Conservation (phyloP, 2,329 filamentous ascomycete genomes). For the Claviceps spartinae region DNA sequence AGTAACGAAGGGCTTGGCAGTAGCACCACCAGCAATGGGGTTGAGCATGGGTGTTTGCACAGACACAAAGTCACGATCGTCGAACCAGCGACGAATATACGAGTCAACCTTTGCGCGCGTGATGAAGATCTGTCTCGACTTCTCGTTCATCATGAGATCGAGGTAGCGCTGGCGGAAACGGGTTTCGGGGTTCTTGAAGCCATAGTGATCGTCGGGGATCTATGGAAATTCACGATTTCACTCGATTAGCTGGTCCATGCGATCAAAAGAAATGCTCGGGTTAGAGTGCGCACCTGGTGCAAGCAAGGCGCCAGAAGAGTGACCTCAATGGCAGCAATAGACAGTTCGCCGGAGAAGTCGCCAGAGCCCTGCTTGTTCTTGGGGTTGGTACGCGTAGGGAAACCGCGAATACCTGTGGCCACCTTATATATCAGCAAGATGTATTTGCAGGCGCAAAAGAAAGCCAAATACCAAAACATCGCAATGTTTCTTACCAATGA, state of each 20-base stretch:
- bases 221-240: conserved; percentile 1
- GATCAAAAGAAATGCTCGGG: not conserved
- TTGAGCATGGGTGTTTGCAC: conserved; percentile 98
- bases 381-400: conserved; percentile 54
- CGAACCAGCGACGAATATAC: conserved; percentile 81
- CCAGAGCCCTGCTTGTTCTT: conserved; percentile 78
- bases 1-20: conserved; percentile 83
- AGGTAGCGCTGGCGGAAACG: conserved; percentile 88
- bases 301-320: conserved; percentile 80
- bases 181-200: conserved; percentile 90
- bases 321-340: conserved; percentile 81
- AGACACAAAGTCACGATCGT: conserved; percentile 77
- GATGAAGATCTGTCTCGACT: conserved; percentile 68
- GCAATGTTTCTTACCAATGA: conserved; percentile 47
- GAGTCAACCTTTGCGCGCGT: conserved; percentile 77
- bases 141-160: conserved; percentile 93
- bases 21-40: conserved; percentile 86
- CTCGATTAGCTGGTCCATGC: not conserved
- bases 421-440: not conserved
- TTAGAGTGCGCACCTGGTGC: conserved; percentile 49
- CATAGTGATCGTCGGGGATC: conserved; percentile 73
- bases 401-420: conserved; percentile 16
- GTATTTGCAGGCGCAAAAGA: not conserved
- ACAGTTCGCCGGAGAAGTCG: conserved; percentile 58
- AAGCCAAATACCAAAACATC: not conserved